A percentile compares a stretch with the other conserved stretches of the same genome.
Evolutionary conservation across 495 filamentous ascomycete species (phyloP).

Genomic region (Penicillium chermesinum): DNA sequence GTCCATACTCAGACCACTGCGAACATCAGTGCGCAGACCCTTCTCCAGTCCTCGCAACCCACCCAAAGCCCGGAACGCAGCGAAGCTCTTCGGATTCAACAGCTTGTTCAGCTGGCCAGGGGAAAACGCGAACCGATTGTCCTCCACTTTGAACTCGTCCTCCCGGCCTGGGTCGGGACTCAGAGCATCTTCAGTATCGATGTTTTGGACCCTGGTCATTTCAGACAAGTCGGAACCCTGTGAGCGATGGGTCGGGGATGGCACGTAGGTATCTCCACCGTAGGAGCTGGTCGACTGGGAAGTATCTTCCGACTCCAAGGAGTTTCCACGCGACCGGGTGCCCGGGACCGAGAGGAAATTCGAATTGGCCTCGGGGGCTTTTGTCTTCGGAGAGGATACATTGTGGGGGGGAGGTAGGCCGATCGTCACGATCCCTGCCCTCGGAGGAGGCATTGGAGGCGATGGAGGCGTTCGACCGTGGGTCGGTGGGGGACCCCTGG

Average conservation of each 20-base stretch:
- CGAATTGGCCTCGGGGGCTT: constrained; percentile 45
- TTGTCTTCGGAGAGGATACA: constrained; percentile 64
- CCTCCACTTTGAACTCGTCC: constrained; percentile 62
- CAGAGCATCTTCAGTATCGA: constrained; percentile 56
- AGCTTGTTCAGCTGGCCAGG: constrained; percentile 77
- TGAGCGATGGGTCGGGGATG: constrained; percentile 31
- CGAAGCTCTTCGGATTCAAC: constrained; percentile 73
- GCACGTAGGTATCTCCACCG: constrained; percentile 46
- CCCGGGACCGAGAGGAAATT: constrained; percentile 61
- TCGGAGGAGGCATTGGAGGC: constrained; percentile 66
- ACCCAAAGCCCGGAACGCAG: constrained; percentile 73
- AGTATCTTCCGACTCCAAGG: constrained; percentile 56
- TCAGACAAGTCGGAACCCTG: constrained; percentile 17
- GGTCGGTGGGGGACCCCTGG: constrained; percentile 50
- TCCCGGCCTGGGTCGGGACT: constrained; percentile 67
- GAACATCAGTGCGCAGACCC: constrained; percentile 65
- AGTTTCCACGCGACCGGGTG: constrained; percentile 57
- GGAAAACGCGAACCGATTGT: constrained; percentile 79
- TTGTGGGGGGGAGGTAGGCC: constrained; percentile 91
- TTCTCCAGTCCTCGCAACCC: constrained; percentile 71
- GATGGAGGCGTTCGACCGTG: constrained; percentile 48
- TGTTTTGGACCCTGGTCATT: constrained; percentile 31
- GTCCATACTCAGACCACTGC: constrained; percentile 68
- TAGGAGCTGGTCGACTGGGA: constrained; percentile 46
- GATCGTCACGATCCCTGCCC: constrained; percentile 60